phyloP scores from a whole-genome alignment of 176 grass and related monocot genomes.

The Bolboschoenus planiculmis region DNA sequence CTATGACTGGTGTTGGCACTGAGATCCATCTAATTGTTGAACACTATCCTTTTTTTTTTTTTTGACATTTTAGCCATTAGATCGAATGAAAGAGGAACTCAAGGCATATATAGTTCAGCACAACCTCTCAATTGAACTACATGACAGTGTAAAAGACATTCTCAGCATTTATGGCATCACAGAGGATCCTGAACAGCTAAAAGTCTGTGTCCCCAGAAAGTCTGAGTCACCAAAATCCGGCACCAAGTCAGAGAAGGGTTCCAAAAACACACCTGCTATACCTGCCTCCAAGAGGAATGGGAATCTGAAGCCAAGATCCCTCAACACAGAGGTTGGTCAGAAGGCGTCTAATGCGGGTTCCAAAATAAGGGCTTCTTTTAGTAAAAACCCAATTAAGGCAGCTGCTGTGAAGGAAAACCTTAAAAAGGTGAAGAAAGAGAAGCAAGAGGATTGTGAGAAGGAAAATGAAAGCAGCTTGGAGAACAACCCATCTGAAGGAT shows the following conservation, averaged over 20 bases:
- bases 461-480: constrained; percentile 21
- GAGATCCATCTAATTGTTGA: neutral
- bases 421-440: constrained; percentile 27
- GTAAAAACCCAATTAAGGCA: constrained; percentile 35
- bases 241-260: constrained; percentile 43
- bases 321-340: constrained; percentile 45
- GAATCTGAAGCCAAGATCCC: constrained; percentile 61
- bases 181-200: constrained; percentile 70
- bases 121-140: constrained; percentile 46
- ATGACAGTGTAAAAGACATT: constrained; percentile 51
- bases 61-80: constrained; percentile 45
- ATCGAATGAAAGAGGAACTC: constrained; percentile 87
- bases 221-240: constrained; percentile 27
- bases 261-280: constrained; percentile 6
- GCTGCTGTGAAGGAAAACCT: constrained; percentile 26
- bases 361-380: constrained; percentile 43
- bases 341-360: constrained; percentile 35
- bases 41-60: neutral
- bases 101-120: constrained; percentile 58
- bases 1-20: neutral
- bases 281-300: constrained; percentile 24
- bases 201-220: constrained; percentile 29
- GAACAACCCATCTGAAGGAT: constrained; percentile 15
- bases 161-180: constrained; percentile 61
- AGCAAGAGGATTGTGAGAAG: constrained; percentile 31